Base-by-base conservation (phyloP, 2,329 filamentous ascomycete species). In the Tolypocladium amazonense region DNA sequence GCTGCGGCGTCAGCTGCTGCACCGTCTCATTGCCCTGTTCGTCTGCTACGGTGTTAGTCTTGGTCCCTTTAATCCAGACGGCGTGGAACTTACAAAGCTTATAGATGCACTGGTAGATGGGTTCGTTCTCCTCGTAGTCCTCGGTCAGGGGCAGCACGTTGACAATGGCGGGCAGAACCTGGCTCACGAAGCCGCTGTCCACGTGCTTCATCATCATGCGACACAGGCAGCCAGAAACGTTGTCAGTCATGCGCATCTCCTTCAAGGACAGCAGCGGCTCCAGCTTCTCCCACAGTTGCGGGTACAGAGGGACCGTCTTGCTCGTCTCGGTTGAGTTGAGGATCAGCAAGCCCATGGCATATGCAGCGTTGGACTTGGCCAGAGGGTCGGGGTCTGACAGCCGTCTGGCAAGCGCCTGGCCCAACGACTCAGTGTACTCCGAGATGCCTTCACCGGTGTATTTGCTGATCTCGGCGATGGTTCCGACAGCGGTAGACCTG, bases 91-190 rank as follows among this genome's bases (percentile, higher is more conserved):
- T 80, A 88, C 85, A 97, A 64, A 97, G 83, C 74, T 89, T 87
- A 74, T 90, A 88, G 69, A 99, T 88, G 84, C 92, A 95, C 73
- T 88, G 84, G 77, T 88, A 99, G 62, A 97, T 87, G 11, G 94
- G 92, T 68, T 90, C 90, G 76, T 99, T 97, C 83, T 97, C 94
- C 75, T 97, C 92, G 68, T 85, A 97, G 73, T 97, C 94, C 71
- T 96, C 92, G 74, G 89, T 90, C 63, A 97, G 81, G 12, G 94
- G 94, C 43, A 97, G 83, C 35, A 92, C 82, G 62, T 84, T 83
- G 60, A 95, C 83, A 35, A 97, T 77, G 1, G 85, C 86, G 33
- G 93, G 92, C 1, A 99, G 83, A 25, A 96, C 90, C 62, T 96
- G 87, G 45, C 82, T 77, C 58, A 96, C 82, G 23, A 93, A 92